These are phyloP conservation scores for Aspergillus floridensis DNA, from an alignment of 2,329 filamentous ascomycete species.

Conservation along the genomic window DNA sequence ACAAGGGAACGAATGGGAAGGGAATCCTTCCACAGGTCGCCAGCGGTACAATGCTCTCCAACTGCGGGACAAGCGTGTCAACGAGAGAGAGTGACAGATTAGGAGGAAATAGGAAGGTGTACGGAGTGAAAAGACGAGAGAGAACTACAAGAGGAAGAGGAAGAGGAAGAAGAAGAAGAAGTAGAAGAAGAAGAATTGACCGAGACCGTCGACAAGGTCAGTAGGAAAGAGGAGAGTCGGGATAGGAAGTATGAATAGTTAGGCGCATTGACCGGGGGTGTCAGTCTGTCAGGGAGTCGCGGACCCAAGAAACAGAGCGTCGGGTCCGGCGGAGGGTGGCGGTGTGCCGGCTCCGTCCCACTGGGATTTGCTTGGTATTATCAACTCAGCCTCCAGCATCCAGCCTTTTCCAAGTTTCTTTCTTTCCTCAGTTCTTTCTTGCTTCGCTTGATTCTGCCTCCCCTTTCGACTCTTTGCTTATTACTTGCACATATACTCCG, in stretches of 20 bases:
- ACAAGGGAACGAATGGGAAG: neutral
- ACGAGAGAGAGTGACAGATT: neutral
- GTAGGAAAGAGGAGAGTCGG: too few species aligned
- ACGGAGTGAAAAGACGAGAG: too few species aligned
- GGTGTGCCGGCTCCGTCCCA: conserved; percentile 9
- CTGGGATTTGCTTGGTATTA: conserved; percentile 13
- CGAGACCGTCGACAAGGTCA: too few species aligned
- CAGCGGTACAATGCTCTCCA: neutral
- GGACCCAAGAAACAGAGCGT: conserved; percentile 19
- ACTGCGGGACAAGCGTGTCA: neutral
- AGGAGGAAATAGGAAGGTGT: too few species aligned
- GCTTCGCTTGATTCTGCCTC: neutral
- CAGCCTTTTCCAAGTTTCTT: too few species aligned
- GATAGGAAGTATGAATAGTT: neutral
- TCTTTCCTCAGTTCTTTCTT: neutral
- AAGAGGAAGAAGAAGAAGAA: too few species aligned
- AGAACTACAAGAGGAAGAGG: too few species aligned
- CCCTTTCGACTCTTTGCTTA: too few species aligned
- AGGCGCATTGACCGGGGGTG: conserved; percentile 3
- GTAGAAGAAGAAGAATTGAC: too few species aligned
- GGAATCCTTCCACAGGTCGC: neutral
- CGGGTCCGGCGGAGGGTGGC: conserved; percentile 11
- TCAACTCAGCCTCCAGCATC: neutral
- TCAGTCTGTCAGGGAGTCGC: conserved; percentile 11
- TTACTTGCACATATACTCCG: too few species aligned